These are phyloP conservation scores for Cucumis variabilis DNA, from an alignment of 331 rosid species.

Conservation along the genomic window DNA sequence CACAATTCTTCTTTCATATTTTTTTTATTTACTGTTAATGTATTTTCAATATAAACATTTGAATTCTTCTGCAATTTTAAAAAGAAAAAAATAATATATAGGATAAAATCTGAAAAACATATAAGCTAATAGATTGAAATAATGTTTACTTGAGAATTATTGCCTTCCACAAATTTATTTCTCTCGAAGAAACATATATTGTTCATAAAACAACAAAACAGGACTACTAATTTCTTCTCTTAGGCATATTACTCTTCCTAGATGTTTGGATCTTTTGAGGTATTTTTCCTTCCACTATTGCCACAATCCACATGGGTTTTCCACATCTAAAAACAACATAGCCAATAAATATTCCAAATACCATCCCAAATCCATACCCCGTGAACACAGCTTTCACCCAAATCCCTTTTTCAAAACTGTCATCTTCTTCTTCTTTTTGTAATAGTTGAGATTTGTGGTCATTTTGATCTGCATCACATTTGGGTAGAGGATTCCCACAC, in stretches of 20 bases:
- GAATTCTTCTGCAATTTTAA: no score
- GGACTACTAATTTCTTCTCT: background rate
- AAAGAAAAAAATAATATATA: no score
- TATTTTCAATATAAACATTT: no score
- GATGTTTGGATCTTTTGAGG: background rate
- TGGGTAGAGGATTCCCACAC: constrained; percentile 68
- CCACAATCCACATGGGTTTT: background rate
- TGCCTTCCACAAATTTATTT: no score
- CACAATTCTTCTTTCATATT: no score
- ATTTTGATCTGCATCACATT: constrained; percentile 41
- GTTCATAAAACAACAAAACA: no score
- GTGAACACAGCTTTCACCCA: background rate
- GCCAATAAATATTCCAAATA: background rate
- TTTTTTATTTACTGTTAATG: no score
- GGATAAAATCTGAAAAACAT: no score
- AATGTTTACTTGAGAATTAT: no score
- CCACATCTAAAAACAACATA: background rate
- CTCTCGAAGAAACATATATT: no score
- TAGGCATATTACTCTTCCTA: background rate
- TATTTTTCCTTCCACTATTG: background rate
- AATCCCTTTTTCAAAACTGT: background rate
- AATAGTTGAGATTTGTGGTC: constrained; percentile 5
- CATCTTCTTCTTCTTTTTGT: background rate
- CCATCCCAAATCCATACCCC: background rate
- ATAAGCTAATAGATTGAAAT: no score